Evolutionary conservation across 371 early-diverging fungal genomes (phyloP), one percentile per base, ranked within the genome.

Genomic region (Entomophthora muscae): DNA sequence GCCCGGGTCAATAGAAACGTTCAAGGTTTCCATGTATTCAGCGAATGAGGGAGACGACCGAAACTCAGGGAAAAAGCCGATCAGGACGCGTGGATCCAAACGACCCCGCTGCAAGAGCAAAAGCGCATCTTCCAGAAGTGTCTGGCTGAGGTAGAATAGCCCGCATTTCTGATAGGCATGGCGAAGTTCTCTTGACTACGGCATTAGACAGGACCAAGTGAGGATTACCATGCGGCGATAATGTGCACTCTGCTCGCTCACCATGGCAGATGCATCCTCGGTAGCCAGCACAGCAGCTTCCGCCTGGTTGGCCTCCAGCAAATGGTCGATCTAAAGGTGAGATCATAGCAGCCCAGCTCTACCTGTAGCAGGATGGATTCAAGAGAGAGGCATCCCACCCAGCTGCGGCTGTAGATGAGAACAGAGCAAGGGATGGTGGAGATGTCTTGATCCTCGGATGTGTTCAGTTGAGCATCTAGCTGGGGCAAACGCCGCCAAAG

Each of bases 121-220:
- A 63, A 86, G 74, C 0, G 88, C 87, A 63, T 84, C 81, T 26
- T 86, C 84, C 69, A 88, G 87, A 0, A 82, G 61, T 0, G 86
- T 82, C 56, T 81, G 80, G 28, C 76, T 73, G 12, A 89, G 70
- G 42, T 78, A 76, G 17, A 84, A 65, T 2, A 88, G 57, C 3
- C 83, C 89, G 1, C 84, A 83, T 52, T 83, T 82, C 65, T 83
- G 82, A 63, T 83, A 82, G 7, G 83, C 76, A 53, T 77, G 78
- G 32, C 76, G 72, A 22, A 83, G 65, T 61, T 84, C 83, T 1
- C 67, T 64, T 77, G 76, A 17, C 73, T 69, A 65, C n/a, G 42
- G 42, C 42, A 17, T 79, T 71, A 1, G 70, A 67, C 55, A 70
- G 74, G n/a, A 75, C 78, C 0, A 71, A 33, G 0, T 75, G 75